Evolutionary conservation across 1,284 basidiomycete genomes (phyloP).

Genomic region (Inonotus obliquus): DNA sequence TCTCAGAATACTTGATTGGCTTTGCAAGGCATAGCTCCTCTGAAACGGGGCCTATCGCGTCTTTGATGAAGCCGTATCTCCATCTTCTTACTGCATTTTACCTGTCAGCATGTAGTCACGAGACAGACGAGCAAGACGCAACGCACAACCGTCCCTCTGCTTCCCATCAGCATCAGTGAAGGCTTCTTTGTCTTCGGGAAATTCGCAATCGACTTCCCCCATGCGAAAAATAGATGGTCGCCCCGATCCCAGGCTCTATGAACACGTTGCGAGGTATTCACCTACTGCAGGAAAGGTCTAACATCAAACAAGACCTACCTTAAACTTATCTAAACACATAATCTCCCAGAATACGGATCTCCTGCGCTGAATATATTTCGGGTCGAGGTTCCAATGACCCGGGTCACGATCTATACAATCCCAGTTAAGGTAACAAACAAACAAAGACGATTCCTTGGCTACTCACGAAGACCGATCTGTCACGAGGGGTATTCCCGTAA

Average conservation of each 20-base stretch:
- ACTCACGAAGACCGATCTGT: conserved; percentile 62
- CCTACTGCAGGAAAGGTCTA: not conserved
- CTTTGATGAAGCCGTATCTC: conserved; percentile 12
- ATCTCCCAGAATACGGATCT: conserved; percentile 28
- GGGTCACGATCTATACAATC: conserved; percentile 25
- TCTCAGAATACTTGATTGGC: conserved; percentile 17
- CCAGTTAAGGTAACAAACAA: not conserved
- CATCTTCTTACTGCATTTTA: not conserved
- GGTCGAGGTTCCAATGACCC: conserved; percentile 24
- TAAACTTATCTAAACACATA: conserved; percentile 16
- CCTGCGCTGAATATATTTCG: conserved; percentile 22
- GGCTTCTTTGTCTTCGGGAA: conserved; percentile 11
- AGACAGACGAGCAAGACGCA: not conserved
- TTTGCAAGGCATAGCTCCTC: conserved; percentile 3
- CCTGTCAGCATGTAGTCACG: not conserved
- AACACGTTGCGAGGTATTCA: not conserved
- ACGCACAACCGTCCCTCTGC: conserved; percentile 2
- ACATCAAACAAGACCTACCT: conserved; percentile 3
- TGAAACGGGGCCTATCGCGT: conserved; percentile 4
- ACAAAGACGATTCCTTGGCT: conserved; percentile 31
- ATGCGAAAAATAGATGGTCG: conserved; percentile 13
- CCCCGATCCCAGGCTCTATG: conserved; percentile 5
- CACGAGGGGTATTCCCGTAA: conserved; percentile 13
- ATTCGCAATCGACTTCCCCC: conserved; percentile 11
- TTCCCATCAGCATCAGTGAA: not conserved